phyloP scores from a whole-genome alignment of 176 grass and related monocot species.

The Tillandsia fasciculata region DNA sequence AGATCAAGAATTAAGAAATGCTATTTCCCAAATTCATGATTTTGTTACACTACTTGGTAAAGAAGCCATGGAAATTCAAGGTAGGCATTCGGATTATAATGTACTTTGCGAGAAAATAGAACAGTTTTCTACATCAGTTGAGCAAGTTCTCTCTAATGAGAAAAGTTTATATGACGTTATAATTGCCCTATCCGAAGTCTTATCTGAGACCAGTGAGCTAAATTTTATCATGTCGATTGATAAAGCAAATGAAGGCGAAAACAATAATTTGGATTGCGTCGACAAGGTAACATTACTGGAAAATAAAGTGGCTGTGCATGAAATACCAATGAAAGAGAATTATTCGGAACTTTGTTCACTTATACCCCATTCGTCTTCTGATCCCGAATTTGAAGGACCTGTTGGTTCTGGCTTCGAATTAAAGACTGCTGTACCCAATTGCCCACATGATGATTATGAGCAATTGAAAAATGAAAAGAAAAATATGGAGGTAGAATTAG shows the following conservation, averaged over 20 bases:
- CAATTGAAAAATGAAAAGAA: slow-evolving; percentile 65
- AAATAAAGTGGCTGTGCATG: slow-evolving; percentile 65
- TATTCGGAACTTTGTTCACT: slow-evolving; percentile 24
- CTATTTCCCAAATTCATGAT: slow-evolving; percentile 72
- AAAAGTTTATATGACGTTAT: slow-evolving; percentile 49
- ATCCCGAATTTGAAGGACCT: slow-evolving; percentile 51
- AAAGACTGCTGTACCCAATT: slow-evolving; percentile 32
- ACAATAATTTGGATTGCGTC: slow-evolving; percentile 76
- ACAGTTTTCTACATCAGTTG: slow-evolving; percentile 45
- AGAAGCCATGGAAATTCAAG: slow-evolving; percentile 49
- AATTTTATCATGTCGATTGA: slow-evolving; percentile 40
- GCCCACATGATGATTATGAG: slow-evolving; percentile 46
- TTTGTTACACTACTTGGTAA: slow-evolving; percentile 71
- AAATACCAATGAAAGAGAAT: slow-evolving; percentile 26
- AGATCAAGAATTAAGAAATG: slow-evolving; percentile 54
- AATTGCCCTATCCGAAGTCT: slow-evolving; percentile 43
- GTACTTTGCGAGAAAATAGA: slow-evolving; percentile 59
- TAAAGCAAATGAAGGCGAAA: slow-evolving; percentile 59
- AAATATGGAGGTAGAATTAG: slow-evolving; percentile 51
- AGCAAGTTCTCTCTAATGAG: slow-evolving; percentile 51
- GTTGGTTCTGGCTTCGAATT: slow-evolving; percentile 31
- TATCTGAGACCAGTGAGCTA: slow-evolving; percentile 63
- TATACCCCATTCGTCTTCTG: slow-evolving; percentile 41
- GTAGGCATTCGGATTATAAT: slow-evolving; percentile 37
- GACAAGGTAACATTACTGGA: slow-evolving; percentile 98